Percentiles rank a stretch among this genome's conserved stretches.
phyloP scores from a whole-genome alignment of 352 stramenopile species.

The Globisporangium nagaii region DNA sequence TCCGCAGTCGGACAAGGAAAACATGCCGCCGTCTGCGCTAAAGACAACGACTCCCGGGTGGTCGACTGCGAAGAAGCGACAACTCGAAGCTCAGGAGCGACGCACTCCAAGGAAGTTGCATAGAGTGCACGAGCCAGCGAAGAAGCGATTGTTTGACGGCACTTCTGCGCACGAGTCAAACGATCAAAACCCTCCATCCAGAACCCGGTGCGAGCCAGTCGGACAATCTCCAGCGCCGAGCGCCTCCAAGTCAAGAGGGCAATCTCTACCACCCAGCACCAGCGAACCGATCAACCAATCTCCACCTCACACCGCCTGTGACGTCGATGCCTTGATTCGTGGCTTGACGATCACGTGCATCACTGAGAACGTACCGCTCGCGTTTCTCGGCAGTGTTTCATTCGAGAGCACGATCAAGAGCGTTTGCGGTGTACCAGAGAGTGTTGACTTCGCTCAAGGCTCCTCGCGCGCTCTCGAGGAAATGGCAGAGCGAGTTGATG shows the following conservation, averaged over 20 bases:
- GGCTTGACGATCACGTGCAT: constrained; percentile 7
- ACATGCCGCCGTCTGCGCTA: not conserved
- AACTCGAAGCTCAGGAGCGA: not conserved
- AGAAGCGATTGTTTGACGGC: constrained; percentile 9
- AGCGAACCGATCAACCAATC: not conserved
- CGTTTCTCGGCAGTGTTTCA: constrained; percentile 7
- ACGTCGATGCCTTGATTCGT: not conserved
- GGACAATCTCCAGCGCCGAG: too few species aligned
- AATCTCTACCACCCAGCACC: not conserved
- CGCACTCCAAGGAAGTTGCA: not conserved
- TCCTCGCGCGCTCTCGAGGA: not conserved
- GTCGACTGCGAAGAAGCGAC: constrained; percentile 6
- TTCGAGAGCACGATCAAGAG: not conserved
- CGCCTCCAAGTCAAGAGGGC: too few species aligned
- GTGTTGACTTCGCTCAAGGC: not conserved
- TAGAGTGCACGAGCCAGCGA: not conserved
- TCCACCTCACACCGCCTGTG: not conserved
- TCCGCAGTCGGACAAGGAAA: constrained; percentile 3
- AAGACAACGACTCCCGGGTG: not conserved
- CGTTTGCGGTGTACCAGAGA: not conserved
- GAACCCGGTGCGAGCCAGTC: too few species aligned
- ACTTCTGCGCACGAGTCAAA: not conserved
- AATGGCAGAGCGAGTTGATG: not conserved
- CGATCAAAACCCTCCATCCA: not conserved
- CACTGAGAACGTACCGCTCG: constrained; percentile 7